Conservation (phyloP, 345 rosid species). For the Euphorbia peplus region DNA sequence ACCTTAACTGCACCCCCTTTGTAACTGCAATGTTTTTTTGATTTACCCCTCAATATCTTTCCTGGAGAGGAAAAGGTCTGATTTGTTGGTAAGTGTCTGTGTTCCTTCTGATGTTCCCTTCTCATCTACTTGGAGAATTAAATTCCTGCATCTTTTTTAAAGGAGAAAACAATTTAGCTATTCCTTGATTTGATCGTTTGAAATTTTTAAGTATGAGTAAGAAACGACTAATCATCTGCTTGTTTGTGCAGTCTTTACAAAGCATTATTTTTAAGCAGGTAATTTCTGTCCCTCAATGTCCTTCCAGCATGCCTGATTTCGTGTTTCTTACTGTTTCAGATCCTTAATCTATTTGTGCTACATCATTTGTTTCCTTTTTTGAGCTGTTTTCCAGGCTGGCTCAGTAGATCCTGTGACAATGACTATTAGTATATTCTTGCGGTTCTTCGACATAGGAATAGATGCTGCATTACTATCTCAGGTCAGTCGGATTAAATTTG, state of each 20-base stretch:
- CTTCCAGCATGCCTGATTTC: slow-evolving; percentile 2
- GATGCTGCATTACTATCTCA: slow-evolving; percentile 83
- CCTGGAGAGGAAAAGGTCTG: neutral
- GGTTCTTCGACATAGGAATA: slow-evolving; percentile 89
- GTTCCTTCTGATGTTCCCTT: neutral
- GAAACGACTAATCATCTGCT: slow-evolving; percentile 22
- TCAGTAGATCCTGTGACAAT: slow-evolving; percentile 91
- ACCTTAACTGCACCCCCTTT: neutral
- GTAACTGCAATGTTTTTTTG: neutral
- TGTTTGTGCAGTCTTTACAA: slow-evolving; percentile 81
- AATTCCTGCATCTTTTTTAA: neutral
- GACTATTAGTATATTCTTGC: slow-evolving; percentile 86
- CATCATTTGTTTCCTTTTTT: slow-evolving; percentile 3
- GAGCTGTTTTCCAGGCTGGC: slow-evolving; percentile 64
- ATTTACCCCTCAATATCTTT: neutral
- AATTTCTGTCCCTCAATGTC: slow-evolving; percentile 8
- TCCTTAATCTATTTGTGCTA: neutral
- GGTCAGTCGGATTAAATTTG: slow-evolving; percentile 38
- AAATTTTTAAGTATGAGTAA: slow-evolving; percentile 1
- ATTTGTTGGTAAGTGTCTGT: neutral
- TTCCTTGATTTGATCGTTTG: neutral
- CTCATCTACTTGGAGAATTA: neutral
- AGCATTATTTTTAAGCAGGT: slow-evolving; percentile 99
- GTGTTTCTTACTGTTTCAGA: neutral
- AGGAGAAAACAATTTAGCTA: neutral